These are phyloP conservation scores for Cladosporium cucumerinum DNA, from an alignment of 2,329 filamentous ascomycete species.

Conservation along the genomic window DNA sequence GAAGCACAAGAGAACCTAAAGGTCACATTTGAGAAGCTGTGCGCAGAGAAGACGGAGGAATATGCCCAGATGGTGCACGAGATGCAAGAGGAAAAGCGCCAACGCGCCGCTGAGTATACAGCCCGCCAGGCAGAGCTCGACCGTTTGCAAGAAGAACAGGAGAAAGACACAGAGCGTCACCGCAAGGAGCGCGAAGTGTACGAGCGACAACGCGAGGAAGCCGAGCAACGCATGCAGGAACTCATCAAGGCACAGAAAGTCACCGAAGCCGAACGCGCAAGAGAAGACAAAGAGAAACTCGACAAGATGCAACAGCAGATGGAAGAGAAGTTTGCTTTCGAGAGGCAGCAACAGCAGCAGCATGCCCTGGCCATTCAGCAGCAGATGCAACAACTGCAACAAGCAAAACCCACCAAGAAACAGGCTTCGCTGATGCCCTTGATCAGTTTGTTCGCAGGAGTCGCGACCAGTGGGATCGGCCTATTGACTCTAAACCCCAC, in stretches of 20 bases:
- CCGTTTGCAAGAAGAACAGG: conserved; percentile 1
- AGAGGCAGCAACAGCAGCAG: conserved; percentile 10
- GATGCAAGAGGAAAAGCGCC: background rate
- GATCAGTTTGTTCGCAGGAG: conserved; percentile 8
- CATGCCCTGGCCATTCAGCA: conserved; percentile 3
- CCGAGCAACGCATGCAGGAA: conserved; percentile 14
- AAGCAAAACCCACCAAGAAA: conserved; percentile 9
- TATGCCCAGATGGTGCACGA: conserved; percentile 4
- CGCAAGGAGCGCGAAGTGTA: conserved; percentile 9
- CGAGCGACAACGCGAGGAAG: conserved; percentile 7
- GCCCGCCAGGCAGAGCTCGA: conserved; percentile 4
- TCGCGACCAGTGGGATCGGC: conserved; percentile 7
- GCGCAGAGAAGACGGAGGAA: conserved; percentile 4
- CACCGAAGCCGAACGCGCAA: conserved; percentile 6
- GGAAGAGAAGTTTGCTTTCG: conserved; percentile 14
- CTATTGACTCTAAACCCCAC: conserved; percentile 13
- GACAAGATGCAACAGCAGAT: conserved; percentile 11
- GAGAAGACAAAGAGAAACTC: conserved; percentile 12
- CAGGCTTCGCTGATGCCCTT: conserved; percentile 7
- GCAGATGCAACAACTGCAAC: conserved; percentile 13
- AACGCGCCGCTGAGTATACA: background rate
- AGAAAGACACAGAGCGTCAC: conserved; percentile 8
- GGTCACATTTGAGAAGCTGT: conserved; percentile 14
- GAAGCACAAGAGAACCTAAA: conserved; percentile 16
- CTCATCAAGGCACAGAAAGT: conserved; percentile 11